Conservation (phyloP, 2,329 filamentous ascomycete species). For the Drechslerella dactyloides region DNA sequence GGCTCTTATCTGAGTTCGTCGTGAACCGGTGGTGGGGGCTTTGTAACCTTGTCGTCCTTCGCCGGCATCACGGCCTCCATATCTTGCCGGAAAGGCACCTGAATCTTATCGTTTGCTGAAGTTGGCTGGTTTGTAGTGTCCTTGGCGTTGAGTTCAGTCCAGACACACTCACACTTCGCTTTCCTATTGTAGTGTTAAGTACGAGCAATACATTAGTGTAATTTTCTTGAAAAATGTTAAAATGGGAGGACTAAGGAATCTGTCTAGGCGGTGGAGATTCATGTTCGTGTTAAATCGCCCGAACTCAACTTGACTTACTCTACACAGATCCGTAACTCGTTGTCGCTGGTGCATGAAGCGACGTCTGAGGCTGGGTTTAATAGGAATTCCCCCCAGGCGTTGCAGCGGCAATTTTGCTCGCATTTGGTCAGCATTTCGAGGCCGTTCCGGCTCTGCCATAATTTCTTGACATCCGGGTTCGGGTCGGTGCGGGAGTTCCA, state of each 20-base stretch:
- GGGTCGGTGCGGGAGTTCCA: not conserved
- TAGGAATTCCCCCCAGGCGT: conserved; percentile 26
- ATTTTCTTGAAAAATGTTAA: not conserved
- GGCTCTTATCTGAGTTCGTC: not conserved
- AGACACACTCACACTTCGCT: not conserved
- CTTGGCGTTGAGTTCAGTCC: no score
- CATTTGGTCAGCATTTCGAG: not conserved
- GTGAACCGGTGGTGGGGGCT: not conserved
- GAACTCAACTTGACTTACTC: not conserved
- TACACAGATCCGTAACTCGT: no score
- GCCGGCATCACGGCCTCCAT: not conserved
- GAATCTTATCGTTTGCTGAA: not conserved
- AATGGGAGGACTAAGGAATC: no score
- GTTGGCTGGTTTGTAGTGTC: no score
- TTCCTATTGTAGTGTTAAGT: no score
- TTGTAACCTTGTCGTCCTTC: not conserved
- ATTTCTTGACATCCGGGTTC: not conserved
- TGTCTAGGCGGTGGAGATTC: no score
- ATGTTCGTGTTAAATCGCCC: no score
- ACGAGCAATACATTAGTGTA: no score
- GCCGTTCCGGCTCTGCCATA: not conserved
- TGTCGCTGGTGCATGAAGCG: no score
- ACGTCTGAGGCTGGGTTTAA: no score
- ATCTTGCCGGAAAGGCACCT: not conserved
- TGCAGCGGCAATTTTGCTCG: conserved; percentile 25